Evolutionary conservation across 169 alveolate species (phyloP).

Genomic region (Plasmodium ovale): DNA sequence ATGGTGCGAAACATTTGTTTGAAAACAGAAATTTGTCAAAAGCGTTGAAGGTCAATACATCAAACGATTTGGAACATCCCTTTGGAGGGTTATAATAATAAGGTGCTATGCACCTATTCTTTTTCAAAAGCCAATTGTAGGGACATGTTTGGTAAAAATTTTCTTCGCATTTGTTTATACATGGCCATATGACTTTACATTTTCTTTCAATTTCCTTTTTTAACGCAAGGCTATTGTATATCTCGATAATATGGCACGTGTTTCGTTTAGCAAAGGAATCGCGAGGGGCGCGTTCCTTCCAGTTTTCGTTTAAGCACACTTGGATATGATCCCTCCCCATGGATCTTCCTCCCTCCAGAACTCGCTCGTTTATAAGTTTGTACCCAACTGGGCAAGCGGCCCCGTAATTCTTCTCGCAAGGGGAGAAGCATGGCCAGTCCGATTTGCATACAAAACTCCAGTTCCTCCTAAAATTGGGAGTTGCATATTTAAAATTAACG

Average conservation of each 20-base stretch:
- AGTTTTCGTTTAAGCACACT: constrained; percentile 38
- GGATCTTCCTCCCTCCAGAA: not conserved
- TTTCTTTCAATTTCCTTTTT: constrained; percentile 54
- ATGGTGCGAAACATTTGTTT: constrained; percentile 79
- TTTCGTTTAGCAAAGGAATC: not conserved
- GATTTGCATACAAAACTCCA: constrained; percentile 82
- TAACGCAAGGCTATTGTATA: constrained; percentile 27
- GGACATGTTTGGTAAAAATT: constrained; percentile 80
- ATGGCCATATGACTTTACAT: constrained; percentile 65
- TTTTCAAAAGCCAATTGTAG: constrained; percentile 78
- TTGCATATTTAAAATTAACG: constrained; percentile 79
- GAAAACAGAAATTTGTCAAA: constrained; percentile 77
- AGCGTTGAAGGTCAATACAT: constrained; percentile 45
- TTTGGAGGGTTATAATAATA: constrained; percentile 78
- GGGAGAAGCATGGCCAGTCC: constrained; percentile 78
- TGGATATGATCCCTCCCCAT: constrained; percentile 8
- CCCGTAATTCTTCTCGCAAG: constrained; percentile 45
- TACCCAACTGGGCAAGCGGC: constrained; percentile 40
- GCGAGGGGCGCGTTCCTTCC: not conserved
- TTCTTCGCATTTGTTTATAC: constrained; percentile 62
- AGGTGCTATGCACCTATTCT: constrained; percentile 80
- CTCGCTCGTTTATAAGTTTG: constrained; percentile 69
- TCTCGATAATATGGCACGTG: constrained; percentile 42
- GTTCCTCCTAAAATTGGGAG: constrained; percentile 77
- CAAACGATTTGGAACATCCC: constrained; percentile 74